Evolutionary conservation across 164 flowering plant species (phyloP).

Genomic region (Euptelea pleiosperma): DNA sequence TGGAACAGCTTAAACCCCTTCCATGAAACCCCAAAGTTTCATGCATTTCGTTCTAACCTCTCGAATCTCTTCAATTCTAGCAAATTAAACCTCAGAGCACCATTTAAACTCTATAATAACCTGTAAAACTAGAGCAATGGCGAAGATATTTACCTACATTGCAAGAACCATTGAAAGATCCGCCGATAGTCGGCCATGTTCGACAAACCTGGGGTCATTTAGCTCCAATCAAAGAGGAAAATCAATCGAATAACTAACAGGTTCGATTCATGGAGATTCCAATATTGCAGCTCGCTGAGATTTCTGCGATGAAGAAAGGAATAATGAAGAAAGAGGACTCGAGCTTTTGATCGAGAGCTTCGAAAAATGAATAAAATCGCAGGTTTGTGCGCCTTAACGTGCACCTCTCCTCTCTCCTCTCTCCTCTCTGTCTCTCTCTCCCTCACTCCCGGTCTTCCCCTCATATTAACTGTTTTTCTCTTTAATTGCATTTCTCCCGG

Average conservation of each 20-base stretch:
- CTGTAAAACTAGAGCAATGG: constrained; percentile 2
- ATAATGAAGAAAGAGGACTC: background rate
- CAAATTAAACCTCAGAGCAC: background rate
- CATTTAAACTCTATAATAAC: constrained; percentile 9
- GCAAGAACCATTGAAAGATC: constrained; percentile 7
- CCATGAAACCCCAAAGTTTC: constrained; percentile 9
- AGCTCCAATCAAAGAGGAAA: constrained; percentile 4
- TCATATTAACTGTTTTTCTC: constrained; percentile 14
- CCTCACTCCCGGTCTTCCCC: constrained; percentile 2
- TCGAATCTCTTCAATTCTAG: background rate
- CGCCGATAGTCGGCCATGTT: constrained; percentile 3
- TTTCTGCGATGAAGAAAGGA: background rate
- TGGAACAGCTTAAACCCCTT: constrained; percentile 9
- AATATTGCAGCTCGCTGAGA: background rate
- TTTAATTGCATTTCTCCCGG: constrained; percentile 12
- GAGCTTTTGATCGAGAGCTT: constrained; percentile 1
- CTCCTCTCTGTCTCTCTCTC: background rate
- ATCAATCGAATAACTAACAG: constrained; percentile 3
- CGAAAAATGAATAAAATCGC: background rate
- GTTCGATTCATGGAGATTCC: background rate
- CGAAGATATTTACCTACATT: constrained; percentile 6
- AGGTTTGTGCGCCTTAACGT: constrained; percentile 5
- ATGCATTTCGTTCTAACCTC: background rate
- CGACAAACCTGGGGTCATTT: constrained; percentile 13
- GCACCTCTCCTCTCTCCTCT: background rate